phyloP scores from a whole-genome alignment of 345 rosid species.

The Gossypium anomalum region DNA sequence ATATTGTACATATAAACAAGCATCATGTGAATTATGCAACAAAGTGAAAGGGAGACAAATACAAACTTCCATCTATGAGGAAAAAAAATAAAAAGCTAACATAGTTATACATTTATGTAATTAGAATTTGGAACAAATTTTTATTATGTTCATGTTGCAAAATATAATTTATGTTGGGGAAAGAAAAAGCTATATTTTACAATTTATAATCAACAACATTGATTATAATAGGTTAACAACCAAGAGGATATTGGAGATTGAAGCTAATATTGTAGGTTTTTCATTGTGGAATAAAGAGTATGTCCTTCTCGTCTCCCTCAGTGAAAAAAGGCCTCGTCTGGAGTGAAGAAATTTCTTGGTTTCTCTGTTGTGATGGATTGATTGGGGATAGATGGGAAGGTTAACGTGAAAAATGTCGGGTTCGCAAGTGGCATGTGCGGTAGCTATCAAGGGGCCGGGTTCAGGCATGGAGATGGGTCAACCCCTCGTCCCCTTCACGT shows the following conservation, averaged over 20 bases:
- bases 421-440: conserved; percentile 4
- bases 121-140: no score
- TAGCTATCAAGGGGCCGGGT: conserved; percentile 21
- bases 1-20: background rate
- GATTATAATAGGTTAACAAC: background rate
- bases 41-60: background rate
- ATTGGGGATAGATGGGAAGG: background rate
- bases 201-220: no score
- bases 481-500: conserved; percentile 42
- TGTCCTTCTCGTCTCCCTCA: background rate
- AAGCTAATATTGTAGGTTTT: background rate
- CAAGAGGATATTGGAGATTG: background rate
- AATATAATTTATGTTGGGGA: no score
- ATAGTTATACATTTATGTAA: no score
- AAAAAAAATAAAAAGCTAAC: no score
- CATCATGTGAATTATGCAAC: background rate
- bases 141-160: no score
- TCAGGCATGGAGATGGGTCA: conserved; percentile 24
- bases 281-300: background rate
- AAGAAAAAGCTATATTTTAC: no score
- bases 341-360: background rate
- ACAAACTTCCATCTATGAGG: no score
- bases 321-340: background rate
- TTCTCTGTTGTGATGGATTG: background rate
- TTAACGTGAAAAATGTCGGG: background rate